A percentile compares a stretch with the other conserved stretches of the same genome.
phyloP scores from a whole-genome alignment of 108 stramenopile species.

The Aurantiochytrium sp. region DNA sequence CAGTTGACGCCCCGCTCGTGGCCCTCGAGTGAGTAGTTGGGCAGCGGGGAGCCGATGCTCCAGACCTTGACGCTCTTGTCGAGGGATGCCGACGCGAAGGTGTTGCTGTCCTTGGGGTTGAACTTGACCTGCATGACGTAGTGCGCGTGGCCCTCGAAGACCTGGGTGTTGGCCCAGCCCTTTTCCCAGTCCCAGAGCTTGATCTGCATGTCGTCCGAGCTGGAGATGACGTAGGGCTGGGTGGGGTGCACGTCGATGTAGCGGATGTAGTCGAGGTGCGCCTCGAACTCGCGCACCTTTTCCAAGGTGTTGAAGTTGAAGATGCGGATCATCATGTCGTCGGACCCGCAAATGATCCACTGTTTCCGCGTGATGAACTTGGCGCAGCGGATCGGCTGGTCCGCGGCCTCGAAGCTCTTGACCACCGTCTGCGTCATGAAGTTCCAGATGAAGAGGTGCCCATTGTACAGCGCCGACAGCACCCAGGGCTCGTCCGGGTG shows the following conservation, averaged over 20 bases:
- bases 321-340: constrained; percentile 67
- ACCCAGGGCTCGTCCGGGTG: constrained; percentile 96
- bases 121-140: constrained; percentile 99
- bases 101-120: constrained; percentile 98
- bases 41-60: constrained; percentile 78
- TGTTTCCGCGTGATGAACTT: constrained; percentile 92
- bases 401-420: constrained; percentile 90
- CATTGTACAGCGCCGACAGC: constrained; percentile 89
- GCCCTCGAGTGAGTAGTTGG: constrained; percentile 93
- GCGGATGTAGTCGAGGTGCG: constrained; percentile 97
- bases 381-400: constrained; percentile 91
- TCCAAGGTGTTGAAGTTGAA: constrained; percentile 99
- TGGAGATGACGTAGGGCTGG: constrained; percentile 79
- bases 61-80: constrained; percentile 96
- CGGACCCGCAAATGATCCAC: constrained; percentile 87
- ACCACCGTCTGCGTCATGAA: constrained; percentile 61
- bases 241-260: constrained; percentile 93
- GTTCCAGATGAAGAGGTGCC: constrained; percentile 97
- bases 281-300: constrained; percentile 89
- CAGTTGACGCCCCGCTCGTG: constrained; percentile 97
- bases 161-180: background rate
- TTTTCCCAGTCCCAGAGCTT: constrained; percentile 57
- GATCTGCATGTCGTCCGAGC: constrained; percentile 94
- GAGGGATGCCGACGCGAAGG: constrained; percentile 92
- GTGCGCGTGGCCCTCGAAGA: constrained; percentile 94